These are phyloP conservation scores for Leccinum subgranulosum DNA, from an alignment of 768 basidiomycete species.

Conservation along the genomic window DNA sequence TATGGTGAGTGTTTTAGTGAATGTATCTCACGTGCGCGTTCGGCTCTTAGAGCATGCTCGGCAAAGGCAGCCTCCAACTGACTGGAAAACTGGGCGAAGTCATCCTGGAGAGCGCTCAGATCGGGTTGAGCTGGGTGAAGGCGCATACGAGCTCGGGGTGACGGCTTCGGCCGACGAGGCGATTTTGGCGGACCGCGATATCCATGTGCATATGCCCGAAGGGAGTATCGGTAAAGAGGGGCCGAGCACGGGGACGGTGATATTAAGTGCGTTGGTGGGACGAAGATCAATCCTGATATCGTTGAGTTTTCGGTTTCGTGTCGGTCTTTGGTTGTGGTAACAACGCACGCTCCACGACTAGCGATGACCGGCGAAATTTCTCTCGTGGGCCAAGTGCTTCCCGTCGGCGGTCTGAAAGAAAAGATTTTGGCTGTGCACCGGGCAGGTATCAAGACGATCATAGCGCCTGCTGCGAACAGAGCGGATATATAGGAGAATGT, in stretches of 20 bases:
- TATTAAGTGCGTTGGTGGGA: conserved; percentile 85
- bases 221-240: conserved; percentile 94
- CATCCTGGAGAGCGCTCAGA: conserved; percentile 94
- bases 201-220: conserved; percentile 98
- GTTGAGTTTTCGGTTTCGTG: conserved; percentile 48
- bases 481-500: conserved; percentile 98
- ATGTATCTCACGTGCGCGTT: neutral
- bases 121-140: conserved; percentile 92
- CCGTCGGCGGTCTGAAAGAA: conserved; percentile 94
- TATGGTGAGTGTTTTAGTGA: conserved; percentile 52
- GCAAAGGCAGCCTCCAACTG: conserved; percentile 86
- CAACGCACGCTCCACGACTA: conserved; percentile 28
- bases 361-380: conserved; percentile 99
- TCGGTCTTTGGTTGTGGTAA: neutral
- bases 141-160: conserved; percentile 86
- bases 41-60: conserved; percentile 79
- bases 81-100: conserved; percentile 99
- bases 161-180: conserved; percentile 68
- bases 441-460: conserved; percentile 89
- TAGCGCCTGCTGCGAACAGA: conserved; percentile 84
- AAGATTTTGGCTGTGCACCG: conserved; percentile 98
- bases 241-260: conserved; percentile 93
- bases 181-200: conserved; percentile 80
- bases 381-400: conserved; percentile 91
- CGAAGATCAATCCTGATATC: conserved; percentile 80